Evolutionary conservation across 2,329 filamentous ascomycete genomes (phyloP).

Genomic region (Claviceps citrina): DNA sequence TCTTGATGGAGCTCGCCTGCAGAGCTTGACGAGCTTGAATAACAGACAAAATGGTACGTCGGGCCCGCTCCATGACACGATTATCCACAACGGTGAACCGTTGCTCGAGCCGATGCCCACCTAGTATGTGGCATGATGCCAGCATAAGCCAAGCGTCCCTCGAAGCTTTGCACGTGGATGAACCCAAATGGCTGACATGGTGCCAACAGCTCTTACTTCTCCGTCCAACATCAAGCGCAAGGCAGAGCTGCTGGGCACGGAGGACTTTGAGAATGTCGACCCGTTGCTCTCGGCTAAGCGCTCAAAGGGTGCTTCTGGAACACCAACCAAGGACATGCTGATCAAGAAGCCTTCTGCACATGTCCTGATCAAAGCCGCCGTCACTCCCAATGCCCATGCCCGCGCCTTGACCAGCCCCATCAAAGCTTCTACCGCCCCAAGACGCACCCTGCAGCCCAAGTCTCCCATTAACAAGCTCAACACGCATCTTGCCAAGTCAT

Average conservation of each 20-base stretch:
- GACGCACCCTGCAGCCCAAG: slow-evolving; percentile 35
- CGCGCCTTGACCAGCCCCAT: slow-evolving; percentile 18
- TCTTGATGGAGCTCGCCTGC: slow-evolving; percentile 52
- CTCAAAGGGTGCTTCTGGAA: slow-evolving; percentile 33
- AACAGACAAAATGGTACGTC: slow-evolving; percentile 59
- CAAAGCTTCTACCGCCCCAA: slow-evolving; percentile 20
- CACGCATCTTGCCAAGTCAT: slow-evolving; percentile 29
- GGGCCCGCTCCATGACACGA: background rate
- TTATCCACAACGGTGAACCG: too few relatives aligned
- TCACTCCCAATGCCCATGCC: slow-evolving; percentile 16
- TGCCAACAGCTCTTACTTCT: slow-evolving; percentile 23
- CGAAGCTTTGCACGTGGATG: background rate
- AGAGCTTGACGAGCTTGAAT: slow-evolving; percentile 58
- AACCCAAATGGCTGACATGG: background rate
- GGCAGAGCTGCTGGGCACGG: slow-evolving; percentile 34
- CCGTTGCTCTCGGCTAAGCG: slow-evolving; percentile 42
- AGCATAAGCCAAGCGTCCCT: too few relatives aligned
- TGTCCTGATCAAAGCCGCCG: slow-evolving; percentile 26
- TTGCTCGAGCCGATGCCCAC: too few relatives aligned
- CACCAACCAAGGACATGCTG: slow-evolving; percentile 28
- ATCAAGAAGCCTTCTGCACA: slow-evolving; percentile 39
- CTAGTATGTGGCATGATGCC: too few relatives aligned
- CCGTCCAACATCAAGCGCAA: slow-evolving; percentile 39
- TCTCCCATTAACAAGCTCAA: slow-evolving; percentile 34
- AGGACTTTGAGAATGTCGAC: slow-evolving; percentile 48